Base-by-base conservation (phyloP, 129 eudicot species). In the Flaveria sonorensis region DNA sequence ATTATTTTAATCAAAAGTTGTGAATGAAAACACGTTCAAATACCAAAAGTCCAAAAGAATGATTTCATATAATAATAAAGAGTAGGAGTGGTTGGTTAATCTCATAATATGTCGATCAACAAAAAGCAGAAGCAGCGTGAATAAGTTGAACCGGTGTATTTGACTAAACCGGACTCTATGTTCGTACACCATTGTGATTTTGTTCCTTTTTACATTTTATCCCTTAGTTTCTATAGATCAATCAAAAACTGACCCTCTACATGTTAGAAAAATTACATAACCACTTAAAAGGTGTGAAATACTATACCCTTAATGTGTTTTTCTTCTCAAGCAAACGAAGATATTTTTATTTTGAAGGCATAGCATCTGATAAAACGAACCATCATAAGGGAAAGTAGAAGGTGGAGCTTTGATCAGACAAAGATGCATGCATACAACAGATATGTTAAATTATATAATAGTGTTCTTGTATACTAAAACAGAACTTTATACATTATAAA, bases 61-160 rank as follows among this genome's bases (percentile, higher is more conserved):
- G 28, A 61, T 61, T 61, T 28, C 42, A 61, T 7, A 3, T 48
- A 9, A 45, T 10, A 59, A 59, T 23, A 24, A 60, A 59, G 1
- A 24, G 40, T 61, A 24, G 40, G 16, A 61, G 83, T 59, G 11
- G 79, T 53, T 80, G 43, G 79, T 73, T 80, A 55, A 73, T 65
- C 1, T 68, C 56, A 63, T 66, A 66, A 66, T 70, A 69, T 59
- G 16, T 59, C 65, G 47, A 24, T 61, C 18, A 45, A 72, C 68
- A 52, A 52, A 80, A 52, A 64, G 61, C 43, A 21, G n/a, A 50
- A 63, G 50, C 43, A 23, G 18, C 40, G 70, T 72, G 70, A 46
- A 43, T 73, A 53, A 19, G 70, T 63, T 80, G 63, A 74, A 70
- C 80, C 70, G 62, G 52, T 64, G 52, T 80, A 64, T 65, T 80